phyloP scores from a whole-genome alignment of 257 asterid species.

The Nicotiana benthamiana region DNA sequence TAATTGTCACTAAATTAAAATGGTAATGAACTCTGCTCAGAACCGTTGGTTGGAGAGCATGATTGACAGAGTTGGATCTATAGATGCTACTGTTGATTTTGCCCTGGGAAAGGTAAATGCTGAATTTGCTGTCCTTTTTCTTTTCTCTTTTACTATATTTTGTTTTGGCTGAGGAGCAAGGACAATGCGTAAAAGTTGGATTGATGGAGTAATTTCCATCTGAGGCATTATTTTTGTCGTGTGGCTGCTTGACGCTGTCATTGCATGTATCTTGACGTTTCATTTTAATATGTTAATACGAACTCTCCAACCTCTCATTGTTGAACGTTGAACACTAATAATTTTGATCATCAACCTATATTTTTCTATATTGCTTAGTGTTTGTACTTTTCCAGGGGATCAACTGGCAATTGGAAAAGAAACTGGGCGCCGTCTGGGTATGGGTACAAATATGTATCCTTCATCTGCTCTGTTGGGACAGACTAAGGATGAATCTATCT shows the following conservation, averaged over 20 bases:
- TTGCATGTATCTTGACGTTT: neutral
- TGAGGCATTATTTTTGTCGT: neutral
- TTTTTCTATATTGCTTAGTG: neutral
- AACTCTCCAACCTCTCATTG: neutral
- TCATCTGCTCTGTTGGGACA: constrained; percentile 93
- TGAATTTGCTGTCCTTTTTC: neutral
- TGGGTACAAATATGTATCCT: constrained; percentile 99
- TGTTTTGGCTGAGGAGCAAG: neutral
- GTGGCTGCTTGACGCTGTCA: neutral
- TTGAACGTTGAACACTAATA: neutral
- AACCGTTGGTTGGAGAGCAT: neutral
- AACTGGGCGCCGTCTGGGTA: constrained; percentile 93
- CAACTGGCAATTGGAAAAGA: constrained; percentile 96
- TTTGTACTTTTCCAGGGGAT: constrained; percentile 50
- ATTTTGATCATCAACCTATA: neutral
- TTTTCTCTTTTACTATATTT: neutral
- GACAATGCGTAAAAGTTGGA: neutral
- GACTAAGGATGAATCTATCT: constrained; percentile 87
- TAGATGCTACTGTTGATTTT: neutral
- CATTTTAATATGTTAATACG: neutral
- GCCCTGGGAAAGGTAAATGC: neutral
- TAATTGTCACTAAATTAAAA: neutral
- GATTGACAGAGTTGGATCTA: neutral
- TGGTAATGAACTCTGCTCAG: neutral
- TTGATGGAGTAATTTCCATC: neutral